phyloP scores from a whole-genome alignment of 371 early-diverging fungal species.

The Dipsacomyces acuminosporus region DNA sequence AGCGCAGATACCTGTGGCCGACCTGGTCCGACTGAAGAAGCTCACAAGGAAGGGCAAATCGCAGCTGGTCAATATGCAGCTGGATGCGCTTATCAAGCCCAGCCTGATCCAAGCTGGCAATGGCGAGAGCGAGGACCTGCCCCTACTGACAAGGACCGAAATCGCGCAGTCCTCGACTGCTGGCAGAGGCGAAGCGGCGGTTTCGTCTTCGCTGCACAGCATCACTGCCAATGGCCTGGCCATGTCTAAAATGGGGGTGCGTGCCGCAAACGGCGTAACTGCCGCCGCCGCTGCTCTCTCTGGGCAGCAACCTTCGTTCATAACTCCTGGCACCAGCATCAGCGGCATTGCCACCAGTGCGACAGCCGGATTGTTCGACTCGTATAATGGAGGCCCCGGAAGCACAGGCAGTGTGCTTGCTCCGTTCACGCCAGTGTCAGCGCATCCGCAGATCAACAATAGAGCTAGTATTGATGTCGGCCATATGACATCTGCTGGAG shows the following conservation, averaged over 20 bases:
- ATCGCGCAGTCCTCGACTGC: conserved; percentile 3
- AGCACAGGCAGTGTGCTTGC: conserved; percentile 1
- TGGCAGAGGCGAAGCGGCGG: too few species aligned
- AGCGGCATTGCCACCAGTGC: not conserved
- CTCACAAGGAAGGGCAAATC: conserved; percentile 40
- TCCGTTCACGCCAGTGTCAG: conserved; percentile 4
- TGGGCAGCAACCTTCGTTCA: too few species aligned
- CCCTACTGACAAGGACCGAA: conserved; percentile 19
- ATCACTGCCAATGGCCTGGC: too few species aligned
- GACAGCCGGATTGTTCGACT: not conserved
- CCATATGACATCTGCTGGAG: too few species aligned
- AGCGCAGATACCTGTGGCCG: conserved; percentile 40
- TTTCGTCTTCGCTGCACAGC: too few species aligned
- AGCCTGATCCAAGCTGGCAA: conserved; percentile 28
- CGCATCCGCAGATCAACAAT: not conserved
- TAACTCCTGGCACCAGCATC: not conserved
- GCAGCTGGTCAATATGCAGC: conserved; percentile 45
- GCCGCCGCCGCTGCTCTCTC: too few species aligned
- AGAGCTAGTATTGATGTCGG: too few species aligned
- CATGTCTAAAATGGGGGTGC: too few species aligned
- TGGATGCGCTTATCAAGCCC: conserved; percentile 42
- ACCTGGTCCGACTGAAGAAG: conserved; percentile 33
- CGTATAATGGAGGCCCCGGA: not conserved
- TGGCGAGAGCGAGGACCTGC: conserved; percentile 36
- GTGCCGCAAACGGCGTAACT: too few species aligned